phyloP scores from a whole-genome alignment of 176 grass and related monocot genomes.

The Puccinellia tenuiflora region DNA sequence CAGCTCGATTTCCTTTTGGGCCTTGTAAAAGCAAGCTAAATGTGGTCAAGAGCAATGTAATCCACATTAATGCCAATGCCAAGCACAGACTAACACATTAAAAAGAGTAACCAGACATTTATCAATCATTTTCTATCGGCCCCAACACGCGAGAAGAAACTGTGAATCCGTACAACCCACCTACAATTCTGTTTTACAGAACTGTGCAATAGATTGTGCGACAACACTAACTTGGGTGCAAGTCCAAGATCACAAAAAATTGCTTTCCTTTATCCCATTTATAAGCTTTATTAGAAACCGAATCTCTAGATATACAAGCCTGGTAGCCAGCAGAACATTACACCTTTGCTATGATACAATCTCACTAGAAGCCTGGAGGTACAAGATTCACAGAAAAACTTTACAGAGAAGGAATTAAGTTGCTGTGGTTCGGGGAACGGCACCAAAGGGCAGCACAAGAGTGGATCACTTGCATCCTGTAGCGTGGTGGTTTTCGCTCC shows the following conservation, averaged over 20 bases:
- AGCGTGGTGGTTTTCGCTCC: background rate
- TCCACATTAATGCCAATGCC: no score
- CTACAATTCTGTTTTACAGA: no score
- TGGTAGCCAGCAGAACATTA: constrained; percentile 33
- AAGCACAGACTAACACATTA: no score
- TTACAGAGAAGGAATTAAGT: constrained; percentile 34
- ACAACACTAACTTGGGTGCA: background rate
- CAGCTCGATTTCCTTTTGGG: no score
- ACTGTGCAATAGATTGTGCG: no score
- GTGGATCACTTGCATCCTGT: constrained; percentile 2
- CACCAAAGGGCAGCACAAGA: background rate
- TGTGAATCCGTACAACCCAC: no score
- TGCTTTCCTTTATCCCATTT: constrained; percentile 3
- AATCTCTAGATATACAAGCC: constrained; percentile 51
- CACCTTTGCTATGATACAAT: constrained; percentile 58
- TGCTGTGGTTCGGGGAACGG: background rate
- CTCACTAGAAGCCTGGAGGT: constrained; percentile 13
- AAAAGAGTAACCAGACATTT: no score
- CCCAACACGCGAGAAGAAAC: no score
- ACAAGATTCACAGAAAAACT: constrained; percentile 45
- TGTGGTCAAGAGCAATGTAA: no score
- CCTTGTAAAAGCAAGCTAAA: no score
- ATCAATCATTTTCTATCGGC: no score
- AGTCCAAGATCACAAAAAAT: background rate
- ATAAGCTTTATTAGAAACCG: constrained; percentile 36